These are phyloP conservation scores for Rhodosporidiobolus odoratus DNA, from an alignment of 768 basidiomycete species.

Conservation along the genomic window DNA sequence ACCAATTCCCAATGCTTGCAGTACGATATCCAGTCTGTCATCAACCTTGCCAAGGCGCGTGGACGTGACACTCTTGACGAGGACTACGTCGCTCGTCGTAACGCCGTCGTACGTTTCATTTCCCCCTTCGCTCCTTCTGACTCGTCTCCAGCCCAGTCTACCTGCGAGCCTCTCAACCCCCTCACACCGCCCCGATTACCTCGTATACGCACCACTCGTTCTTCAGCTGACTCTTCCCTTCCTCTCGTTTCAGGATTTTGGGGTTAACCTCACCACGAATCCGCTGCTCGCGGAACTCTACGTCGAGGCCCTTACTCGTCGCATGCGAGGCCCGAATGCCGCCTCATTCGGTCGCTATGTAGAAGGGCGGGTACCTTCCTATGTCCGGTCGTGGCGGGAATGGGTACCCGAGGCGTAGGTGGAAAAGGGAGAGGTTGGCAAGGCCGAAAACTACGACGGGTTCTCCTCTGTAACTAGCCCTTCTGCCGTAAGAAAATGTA, in stretches of 20 bases:
- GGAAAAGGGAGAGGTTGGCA: conserved; percentile 74
- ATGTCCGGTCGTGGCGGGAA: too few species aligned
- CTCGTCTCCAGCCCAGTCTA: conserved; percentile 1
- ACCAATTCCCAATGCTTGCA: conserved; percentile 66
- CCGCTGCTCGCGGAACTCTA: conserved; percentile 71
- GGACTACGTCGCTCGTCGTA: conserved; percentile 92
- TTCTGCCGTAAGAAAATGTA: too few species aligned
- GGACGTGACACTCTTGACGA: conserved; percentile 75
- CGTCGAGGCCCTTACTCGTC: conserved; percentile 77
- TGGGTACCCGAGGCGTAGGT: too few species aligned
- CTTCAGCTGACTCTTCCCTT: conserved; percentile 7
- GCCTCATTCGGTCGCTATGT: too few species aligned
- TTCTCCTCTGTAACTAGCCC: too few species aligned
- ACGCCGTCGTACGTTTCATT: conserved; percentile 44
- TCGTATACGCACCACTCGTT: too few species aligned
- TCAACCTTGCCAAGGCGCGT: conserved; percentile 80
- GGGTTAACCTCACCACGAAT: conserved; percentile 84
- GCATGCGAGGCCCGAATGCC: too few species aligned
- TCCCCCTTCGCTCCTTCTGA: conserved; percentile 7
- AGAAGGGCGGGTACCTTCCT: too few species aligned
- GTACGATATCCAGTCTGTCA: conserved; percentile 86
- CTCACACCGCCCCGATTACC: too few species aligned
- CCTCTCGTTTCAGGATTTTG: conserved; percentile 69
- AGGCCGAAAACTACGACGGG: conserved; percentile 68
- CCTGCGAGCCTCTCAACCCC: too few species aligned